A percentile compares a stretch with the other conserved stretches of the same genome.
Evolutionary conservation across 1,139 yeast species (phyloP).

Genomic region (Hanseniaspora sp.): DNA sequence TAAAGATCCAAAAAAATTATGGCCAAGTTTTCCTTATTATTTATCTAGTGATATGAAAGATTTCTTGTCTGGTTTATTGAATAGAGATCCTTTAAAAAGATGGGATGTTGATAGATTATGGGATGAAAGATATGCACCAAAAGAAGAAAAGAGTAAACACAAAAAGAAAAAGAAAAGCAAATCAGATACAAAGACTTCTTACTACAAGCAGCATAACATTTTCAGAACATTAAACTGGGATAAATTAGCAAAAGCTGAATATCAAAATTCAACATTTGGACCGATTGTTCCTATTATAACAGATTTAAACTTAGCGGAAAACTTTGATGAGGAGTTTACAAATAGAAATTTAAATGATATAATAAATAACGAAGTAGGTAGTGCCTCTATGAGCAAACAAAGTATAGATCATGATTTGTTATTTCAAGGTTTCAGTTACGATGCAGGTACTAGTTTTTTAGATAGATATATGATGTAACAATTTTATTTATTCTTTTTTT

Average conservation of each 20-base stretch:
- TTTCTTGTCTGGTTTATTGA: conserved; percentile 56
- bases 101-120: conserved; percentile 49
- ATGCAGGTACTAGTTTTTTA: conserved; percentile 29
- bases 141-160: conserved; percentile 21
- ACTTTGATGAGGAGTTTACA: conserved; percentile 81
- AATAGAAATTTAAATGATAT: conserved; percentile 41
- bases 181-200: conserved; percentile 25
- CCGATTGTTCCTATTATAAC: conserved; percentile 83
- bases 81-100: conserved; percentile 65
- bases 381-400: conserved; percentile 17
- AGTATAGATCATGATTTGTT: conserved; percentile 21
- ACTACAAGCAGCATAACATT: conserved; percentile 46
- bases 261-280: conserved; percentile 41
- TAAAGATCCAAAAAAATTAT: conserved; percentile 42
- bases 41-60: conserved; percentile 79
- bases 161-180: conserved; percentile 39
- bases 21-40: conserved; percentile 65
- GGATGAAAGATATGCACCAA: conserved; percentile 20
- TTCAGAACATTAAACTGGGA: conserved; percentile 74
- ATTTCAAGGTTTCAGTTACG: conserved; percentile 33
- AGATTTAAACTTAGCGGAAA: conserved; percentile 79
- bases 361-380: conserved; percentile 1
- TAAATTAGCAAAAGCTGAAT: conserved; percentile 40
- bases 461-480: conserved; percentile 23
- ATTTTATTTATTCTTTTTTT: background rate